These are phyloP conservation scores for Psilocybe azurescens DNA, from an alignment of 768 basidiomycete species.

Conservation along the genomic window DNA sequence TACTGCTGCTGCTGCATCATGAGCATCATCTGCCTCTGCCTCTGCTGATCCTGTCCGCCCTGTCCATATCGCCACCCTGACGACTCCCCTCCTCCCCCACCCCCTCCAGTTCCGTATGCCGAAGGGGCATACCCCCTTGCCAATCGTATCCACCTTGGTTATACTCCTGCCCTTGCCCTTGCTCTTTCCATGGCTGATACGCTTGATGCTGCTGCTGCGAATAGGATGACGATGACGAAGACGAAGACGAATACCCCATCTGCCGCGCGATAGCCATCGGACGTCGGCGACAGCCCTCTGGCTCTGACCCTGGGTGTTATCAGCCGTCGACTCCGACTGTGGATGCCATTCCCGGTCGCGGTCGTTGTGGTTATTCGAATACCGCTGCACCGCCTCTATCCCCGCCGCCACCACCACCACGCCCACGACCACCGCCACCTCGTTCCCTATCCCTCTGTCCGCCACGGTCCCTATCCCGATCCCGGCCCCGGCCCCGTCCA, in stretches of 20 bases:
- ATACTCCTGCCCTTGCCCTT: not conserved
- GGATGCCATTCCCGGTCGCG: not conserved
- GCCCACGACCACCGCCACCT: slow-evolving; percentile 33
- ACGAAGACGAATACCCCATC: not conserved
- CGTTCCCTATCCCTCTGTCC: slow-evolving; percentile 37
- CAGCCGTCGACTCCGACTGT: not conserved
- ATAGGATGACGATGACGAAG: not conserved
- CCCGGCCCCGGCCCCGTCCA: slow-evolving; percentile 34
- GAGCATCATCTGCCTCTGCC: not conserved
- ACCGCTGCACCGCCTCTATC: not conserved
- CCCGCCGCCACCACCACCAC: slow-evolving; percentile 3
- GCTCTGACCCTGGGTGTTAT: slow-evolving; percentile 9
- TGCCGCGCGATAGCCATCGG: slow-evolving; percentile 1
- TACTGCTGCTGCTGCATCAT: not conserved
- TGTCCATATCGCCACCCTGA: not conserved
- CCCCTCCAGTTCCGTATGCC: not conserved
- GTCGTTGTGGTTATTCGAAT: not conserved
- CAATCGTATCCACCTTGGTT: not conserved
- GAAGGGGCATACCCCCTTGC: not conserved
- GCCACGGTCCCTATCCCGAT: slow-evolving; percentile 42
- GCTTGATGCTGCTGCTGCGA: slow-evolving; percentile 9
- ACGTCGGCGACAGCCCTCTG: slow-evolving; percentile 8
- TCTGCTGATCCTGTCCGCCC: slow-evolving; percentile 1
- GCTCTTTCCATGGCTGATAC: not conserved
- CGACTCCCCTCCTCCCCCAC: too few species aligned